A percentile compares a stretch with the other conserved stretches of the same genome.
Evolutionary conservation across 495 filamentous ascomycete species (phyloP).

Genomic region (Hyaloscypha bicolor): DNA sequence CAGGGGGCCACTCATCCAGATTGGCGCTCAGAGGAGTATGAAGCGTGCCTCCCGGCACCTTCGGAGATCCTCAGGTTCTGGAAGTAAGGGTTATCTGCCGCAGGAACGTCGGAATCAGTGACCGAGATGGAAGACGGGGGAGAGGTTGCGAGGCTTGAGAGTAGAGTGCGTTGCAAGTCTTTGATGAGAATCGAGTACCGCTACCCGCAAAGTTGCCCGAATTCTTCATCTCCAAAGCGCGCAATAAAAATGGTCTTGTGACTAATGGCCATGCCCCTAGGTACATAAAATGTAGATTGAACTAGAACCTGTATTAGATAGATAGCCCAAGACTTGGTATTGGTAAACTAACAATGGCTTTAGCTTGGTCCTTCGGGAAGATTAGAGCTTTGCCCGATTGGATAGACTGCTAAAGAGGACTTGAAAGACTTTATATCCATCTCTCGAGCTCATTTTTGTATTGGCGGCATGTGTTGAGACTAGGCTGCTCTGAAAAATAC

Average conservation of each 20-base stretch:
- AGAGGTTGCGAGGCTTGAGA: conserved; percentile 5
- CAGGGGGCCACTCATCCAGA: background rate
- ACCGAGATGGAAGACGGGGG: conserved; percentile 5
- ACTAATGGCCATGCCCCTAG: conserved; percentile 20
- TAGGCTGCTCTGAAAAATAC: conserved; percentile 20
- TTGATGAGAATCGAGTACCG: conserved; percentile 18
- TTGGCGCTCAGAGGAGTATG: too few species aligned
- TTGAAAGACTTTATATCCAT: conserved; percentile 12
- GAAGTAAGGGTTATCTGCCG: background rate
- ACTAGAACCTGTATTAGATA: conserved; percentile 17
- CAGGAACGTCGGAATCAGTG: background rate
- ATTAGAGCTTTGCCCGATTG: conserved; percentile 8
- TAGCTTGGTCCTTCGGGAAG: conserved; percentile 17
- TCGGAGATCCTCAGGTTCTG: conserved; percentile 9
- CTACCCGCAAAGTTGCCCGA: conserved; percentile 21
- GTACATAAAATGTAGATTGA: conserved; percentile 26
- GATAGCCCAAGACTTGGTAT: background rate
- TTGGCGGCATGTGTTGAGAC: conserved; percentile 18
- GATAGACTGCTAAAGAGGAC: conserved; percentile 16
- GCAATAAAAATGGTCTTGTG: conserved; percentile 23
- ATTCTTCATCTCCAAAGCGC: conserved; percentile 12
- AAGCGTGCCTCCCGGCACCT: too few species aligned
- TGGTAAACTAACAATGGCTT: conserved; percentile 18
- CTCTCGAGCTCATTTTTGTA: conserved; percentile 20
- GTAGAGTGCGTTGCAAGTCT: conserved; percentile 7